phyloP scores from a whole-genome alignment of 2,329 filamentous ascomycete species.

The Pezizomycotina sp. region DNA sequence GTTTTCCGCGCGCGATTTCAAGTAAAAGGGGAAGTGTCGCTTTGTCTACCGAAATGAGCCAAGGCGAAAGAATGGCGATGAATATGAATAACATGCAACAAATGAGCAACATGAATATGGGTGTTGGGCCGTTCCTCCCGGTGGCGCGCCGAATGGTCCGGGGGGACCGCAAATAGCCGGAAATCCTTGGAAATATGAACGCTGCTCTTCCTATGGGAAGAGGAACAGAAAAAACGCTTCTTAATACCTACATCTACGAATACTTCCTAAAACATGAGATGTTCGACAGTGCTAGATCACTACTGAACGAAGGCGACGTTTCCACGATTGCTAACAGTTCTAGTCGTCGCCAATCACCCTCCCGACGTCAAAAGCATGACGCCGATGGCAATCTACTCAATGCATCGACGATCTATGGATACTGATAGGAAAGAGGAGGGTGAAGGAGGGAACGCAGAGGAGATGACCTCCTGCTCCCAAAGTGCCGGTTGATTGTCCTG shows the following conservation, averaged over 20 bases:
- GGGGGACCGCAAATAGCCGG: slow-evolving; percentile 5
- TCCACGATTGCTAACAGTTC: slow-evolving; percentile 19
- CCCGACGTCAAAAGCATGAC: slow-evolving; percentile 26
- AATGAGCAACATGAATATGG: slow-evolving; percentile 22
- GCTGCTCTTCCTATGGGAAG: slow-evolving; percentile 9
- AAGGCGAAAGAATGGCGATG: slow-evolving; percentile 20
- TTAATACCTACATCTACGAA: slow-evolving; percentile 83
- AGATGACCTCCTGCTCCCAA: slow-evolving; percentile 62
- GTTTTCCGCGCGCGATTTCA: too few relatives aligned
- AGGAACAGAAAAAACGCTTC: slow-evolving; percentile 29
- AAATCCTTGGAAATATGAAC: slow-evolving; percentile 14
- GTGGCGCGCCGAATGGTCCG: slow-evolving; percentile 15
- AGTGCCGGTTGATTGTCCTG: slow-evolving; percentile 46
- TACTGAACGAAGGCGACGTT: slow-evolving; percentile 36
- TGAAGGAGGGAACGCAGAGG: slow-evolving; percentile 45
- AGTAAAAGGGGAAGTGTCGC: too few relatives aligned
- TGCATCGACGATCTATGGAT: slow-evolving; percentile 58
- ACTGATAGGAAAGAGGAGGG: slow-evolving; percentile 52
- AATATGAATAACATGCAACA: slow-evolving; percentile 20
- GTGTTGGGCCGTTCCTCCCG: slow-evolving; percentile 19
- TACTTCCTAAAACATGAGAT: slow-evolving; percentile 78
- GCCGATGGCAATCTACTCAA: slow-evolving; percentile 48
- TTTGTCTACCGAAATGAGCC: slow-evolving; percentile 19
- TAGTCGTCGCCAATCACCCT: slow-evolving; percentile 22
- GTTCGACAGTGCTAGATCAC: slow-evolving; percentile 62